Evolutionary conservation across 768 basidiomycete species (phyloP).

Genomic region (Lyophyllum semitale): DNA sequence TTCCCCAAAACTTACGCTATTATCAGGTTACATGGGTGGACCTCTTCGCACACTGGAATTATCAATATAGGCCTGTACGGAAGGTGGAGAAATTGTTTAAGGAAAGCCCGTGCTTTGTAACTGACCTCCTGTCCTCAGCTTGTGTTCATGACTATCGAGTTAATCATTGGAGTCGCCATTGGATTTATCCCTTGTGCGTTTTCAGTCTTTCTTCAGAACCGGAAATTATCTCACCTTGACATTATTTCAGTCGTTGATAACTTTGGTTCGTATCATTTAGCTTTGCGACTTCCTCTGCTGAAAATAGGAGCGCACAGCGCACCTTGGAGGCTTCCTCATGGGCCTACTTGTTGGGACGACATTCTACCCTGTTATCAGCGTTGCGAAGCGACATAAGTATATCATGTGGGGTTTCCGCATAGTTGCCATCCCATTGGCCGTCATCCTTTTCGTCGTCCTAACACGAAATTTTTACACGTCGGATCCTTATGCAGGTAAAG

Average conservation of each 20-base stretch:
- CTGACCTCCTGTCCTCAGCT: conserved; percentile 47
- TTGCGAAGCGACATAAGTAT: conserved; percentile 68
- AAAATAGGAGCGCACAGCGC: conserved; percentile 46
- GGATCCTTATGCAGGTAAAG: conserved; percentile 80
- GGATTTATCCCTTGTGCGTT: conserved; percentile 80
- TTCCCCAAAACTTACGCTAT: background rate
- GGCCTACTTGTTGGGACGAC: conserved; percentile 80
- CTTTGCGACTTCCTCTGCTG: background rate
- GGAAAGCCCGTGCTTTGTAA: background rate
- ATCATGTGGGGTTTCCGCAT: conserved; percentile 77
- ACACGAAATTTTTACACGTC: conserved; percentile 88
- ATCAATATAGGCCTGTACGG: conserved; percentile 78
- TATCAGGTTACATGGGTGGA: conserved; percentile 80
- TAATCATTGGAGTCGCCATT: conserved; percentile 83
- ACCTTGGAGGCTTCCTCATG: conserved; percentile 87
- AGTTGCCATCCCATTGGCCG: conserved; percentile 69
- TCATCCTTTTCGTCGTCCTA: conserved; percentile 83
- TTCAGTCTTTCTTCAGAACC: background rate
- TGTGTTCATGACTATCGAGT: conserved; percentile 80
- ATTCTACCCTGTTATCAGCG: conserved; percentile 89
- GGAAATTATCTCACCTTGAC: conserved; percentile 6
- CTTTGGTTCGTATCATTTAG: conserved; percentile 55
- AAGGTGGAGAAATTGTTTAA: conserved; percentile 50
- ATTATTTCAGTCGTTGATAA: conserved; percentile 75
- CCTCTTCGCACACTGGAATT: conserved; percentile 89